phyloP scores from a whole-genome alignment of 192 early-diverging fungal genomes.

The Coemansia biformis region DNA sequence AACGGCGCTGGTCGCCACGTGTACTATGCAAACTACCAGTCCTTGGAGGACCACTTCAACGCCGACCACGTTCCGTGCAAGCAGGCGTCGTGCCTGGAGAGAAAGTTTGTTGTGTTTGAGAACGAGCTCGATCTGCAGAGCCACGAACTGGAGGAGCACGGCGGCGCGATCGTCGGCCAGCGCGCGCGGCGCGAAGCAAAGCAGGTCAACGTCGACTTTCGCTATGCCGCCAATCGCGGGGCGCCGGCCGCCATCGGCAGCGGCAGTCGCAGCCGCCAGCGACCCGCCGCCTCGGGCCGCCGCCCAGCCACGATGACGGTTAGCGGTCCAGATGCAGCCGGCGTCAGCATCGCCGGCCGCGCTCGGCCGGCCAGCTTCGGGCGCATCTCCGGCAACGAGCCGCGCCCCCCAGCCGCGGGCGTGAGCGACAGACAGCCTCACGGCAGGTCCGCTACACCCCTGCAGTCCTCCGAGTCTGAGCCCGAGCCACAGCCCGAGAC shows the following conservation, averaged over 20 bases:
- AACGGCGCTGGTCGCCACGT: slow-evolving; percentile 67
- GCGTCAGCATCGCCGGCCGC: slow-evolving; percentile 41
- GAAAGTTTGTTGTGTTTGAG: slow-evolving; percentile 95
- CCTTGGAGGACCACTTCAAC: slow-evolving; percentile 79
- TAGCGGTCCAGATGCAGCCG: slow-evolving; percentile 30
- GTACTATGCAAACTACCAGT: slow-evolving; percentile 80
- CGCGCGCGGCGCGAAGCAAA: slow-evolving; percentile 33
- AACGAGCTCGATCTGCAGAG: slow-evolving; percentile 86
- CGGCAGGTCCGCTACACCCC: too few relatives aligned
- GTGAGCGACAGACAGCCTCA: too few relatives aligned
- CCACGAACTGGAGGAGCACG: slow-evolving; percentile 66
- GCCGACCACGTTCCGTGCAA: slow-evolving; percentile 76
- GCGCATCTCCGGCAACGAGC: slow-evolving; percentile 8
- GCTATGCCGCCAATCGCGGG: slow-evolving; percentile 13
- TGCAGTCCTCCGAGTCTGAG: slow-evolving; percentile 7
- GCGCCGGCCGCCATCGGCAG: background rate
- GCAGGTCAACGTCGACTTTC: slow-evolving; percentile 35
- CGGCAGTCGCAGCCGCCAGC: slow-evolving; percentile 2
- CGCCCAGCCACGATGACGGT: slow-evolving; percentile 39
- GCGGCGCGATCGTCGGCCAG: slow-evolving; percentile 29
- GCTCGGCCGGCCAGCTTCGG: slow-evolving; percentile 38
- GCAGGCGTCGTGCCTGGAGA: slow-evolving; percentile 76
- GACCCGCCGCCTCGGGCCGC: slow-evolving; percentile 4
- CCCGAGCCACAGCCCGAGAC: slow-evolving; percentile 20
- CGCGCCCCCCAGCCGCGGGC: background rate